Percentiles rank a stretch among this genome's conserved stretches.
phyloP scores from a whole-genome alignment of 768 basidiomycete species.

The Mycena galopus region DNA sequence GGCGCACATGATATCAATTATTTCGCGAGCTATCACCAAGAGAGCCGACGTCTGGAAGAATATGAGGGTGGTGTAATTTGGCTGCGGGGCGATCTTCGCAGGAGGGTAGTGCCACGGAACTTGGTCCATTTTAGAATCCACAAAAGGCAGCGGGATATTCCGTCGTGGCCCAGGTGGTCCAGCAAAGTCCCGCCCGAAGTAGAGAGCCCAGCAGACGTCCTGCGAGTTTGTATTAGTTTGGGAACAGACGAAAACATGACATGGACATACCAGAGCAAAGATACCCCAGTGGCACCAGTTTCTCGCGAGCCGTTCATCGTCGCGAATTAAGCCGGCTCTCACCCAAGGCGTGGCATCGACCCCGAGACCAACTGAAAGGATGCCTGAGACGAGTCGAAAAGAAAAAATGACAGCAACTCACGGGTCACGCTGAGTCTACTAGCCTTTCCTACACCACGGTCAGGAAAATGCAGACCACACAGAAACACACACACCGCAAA shows the following conservation, averaged over 20 bases:
- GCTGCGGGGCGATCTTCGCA: constrained; percentile 41
- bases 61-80: constrained; percentile 40
- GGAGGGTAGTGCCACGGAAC: constrained; percentile 48
- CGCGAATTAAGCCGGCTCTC: constrained; percentile 50
- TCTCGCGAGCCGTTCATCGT: constrained; percentile 52
- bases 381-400: background rate
- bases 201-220: constrained; percentile 60
- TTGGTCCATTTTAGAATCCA: constrained; percentile 49
- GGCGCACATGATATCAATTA: constrained; percentile 51
- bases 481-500: constrained; percentile 23
- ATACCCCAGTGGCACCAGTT: constrained; percentile 58
- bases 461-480: background rate
- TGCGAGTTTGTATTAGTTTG: background rate
- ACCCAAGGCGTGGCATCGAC: constrained; percentile 56
- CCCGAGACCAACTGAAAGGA: constrained; percentile 52
- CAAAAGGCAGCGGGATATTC: constrained; percentile 49
- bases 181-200: constrained; percentile 57
- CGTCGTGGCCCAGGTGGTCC: constrained; percentile 40
- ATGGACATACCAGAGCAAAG: constrained; percentile 44
- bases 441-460: constrained; percentile 13
- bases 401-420: background rate
- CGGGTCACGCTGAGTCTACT: constrained; percentile 23
- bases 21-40: constrained; percentile 45
- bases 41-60: constrained; percentile 49
- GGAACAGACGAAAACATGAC: background rate